Evolutionary conservation across 2,329 filamentous ascomycete genomes (phyloP).

Genomic region (Dactylellina parvicollis): DNA sequence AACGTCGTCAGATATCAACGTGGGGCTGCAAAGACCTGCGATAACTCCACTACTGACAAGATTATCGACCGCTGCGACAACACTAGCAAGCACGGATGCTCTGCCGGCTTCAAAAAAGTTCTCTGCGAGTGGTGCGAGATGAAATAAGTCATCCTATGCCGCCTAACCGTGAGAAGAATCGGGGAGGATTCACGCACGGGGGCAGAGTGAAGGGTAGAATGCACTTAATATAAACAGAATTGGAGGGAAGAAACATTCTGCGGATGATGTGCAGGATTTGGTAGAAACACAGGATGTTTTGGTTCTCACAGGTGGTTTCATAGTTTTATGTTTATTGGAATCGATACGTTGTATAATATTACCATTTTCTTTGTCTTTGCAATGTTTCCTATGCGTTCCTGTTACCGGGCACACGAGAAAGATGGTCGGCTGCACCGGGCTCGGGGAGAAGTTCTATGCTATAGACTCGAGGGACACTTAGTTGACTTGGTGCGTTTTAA

Average conservation of each 20-base stretch:
- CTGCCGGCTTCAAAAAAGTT: constrained; percentile 26
- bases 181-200: not conserved
- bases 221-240: not conserved
- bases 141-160: constrained; percentile 5
- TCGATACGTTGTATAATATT: not conserved
- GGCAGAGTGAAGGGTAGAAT: not conserved
- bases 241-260: too few relatives aligned
- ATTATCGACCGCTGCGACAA: constrained; percentile 38
- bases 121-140: constrained; percentile 34
- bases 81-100: constrained; percentile 27
- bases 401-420: not conserved
- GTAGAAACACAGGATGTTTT: not conserved
- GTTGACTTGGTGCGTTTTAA: not conserved
- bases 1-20: constrained; percentile 34
- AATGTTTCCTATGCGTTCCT: not conserved
- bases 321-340: not conserved
- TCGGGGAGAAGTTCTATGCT: constrained; percentile 3
- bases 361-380: not conserved
- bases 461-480: not conserved
- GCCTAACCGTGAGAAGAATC: not conserved
- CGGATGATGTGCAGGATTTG: too few relatives aligned
- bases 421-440: not conserved
- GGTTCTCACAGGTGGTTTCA: constrained; percentile 9
- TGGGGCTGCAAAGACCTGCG: constrained; percentile 18
- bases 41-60: constrained; percentile 25